Conservation (phyloP, 805 yeast species). For the Yarrowia sp. region DNA sequence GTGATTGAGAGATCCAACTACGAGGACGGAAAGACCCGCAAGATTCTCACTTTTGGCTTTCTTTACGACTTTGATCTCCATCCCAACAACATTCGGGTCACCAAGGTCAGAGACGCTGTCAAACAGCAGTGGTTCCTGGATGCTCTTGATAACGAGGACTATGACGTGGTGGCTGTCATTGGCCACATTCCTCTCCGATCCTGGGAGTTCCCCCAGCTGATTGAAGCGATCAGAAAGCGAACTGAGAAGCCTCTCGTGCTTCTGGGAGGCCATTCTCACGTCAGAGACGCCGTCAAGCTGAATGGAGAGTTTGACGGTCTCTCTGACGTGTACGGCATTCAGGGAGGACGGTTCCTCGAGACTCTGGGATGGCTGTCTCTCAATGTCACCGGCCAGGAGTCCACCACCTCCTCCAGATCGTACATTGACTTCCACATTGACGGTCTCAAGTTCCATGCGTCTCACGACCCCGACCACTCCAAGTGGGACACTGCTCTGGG, state of each 20-base stretch:
- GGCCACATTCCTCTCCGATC: conserved; percentile 76
- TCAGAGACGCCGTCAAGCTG: conserved; percentile 77
- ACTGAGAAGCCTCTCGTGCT: conserved; percentile 76
- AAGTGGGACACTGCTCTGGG: conserved; percentile 31
- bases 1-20: conserved; percentile 11
- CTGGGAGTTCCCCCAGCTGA: conserved; percentile 63
- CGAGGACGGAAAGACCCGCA: conserved; percentile 44
- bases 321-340: conserved; percentile 68
- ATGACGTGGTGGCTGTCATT: conserved; percentile 72
- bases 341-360: conserved; percentile 92
- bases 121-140: conserved; percentile 70
- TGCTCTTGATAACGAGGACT: conserved; percentile 51
- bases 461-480: conserved; percentile 42
- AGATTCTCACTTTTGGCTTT: conserved; percentile 76
- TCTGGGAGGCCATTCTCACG: conserved; percentile 94
- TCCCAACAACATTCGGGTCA: conserved; percentile 68
- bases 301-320: conserved; percentile 70
- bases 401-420: conserved; percentile 54
- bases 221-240: conserved; percentile 60
- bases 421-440: conserved; percentile 83
- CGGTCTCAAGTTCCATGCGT: conserved; percentile 72
- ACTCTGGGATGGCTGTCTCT: conserved; percentile 89
- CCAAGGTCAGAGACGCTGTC: conserved; percentile 62
- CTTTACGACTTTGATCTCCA: conserved; percentile 74
- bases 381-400: conserved; percentile 45